phyloP scores from a whole-genome alignment of 108 stramenopile genomes.

The Seminavis robusta region DNA sequence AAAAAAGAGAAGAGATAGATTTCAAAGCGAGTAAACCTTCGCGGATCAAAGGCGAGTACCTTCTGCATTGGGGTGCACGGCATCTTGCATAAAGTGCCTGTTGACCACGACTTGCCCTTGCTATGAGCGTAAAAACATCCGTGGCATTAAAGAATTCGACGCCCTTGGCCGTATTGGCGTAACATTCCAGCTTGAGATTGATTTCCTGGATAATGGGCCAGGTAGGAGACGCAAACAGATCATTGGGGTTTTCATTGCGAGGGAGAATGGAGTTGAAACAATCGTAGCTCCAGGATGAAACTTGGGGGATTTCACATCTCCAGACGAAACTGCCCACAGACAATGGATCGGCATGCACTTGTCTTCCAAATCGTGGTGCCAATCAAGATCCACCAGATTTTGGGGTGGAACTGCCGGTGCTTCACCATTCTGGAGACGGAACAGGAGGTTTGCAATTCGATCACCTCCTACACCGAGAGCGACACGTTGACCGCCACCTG shows the following conservation, averaged over 20 bases:
- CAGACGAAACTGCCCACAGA: slow-evolving; percentile 48
- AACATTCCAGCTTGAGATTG: slow-evolving; percentile 31
- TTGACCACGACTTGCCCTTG: neutral
- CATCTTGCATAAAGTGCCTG: neutral
- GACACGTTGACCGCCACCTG: too few relatives aligned
- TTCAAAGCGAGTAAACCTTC: too few relatives aligned
- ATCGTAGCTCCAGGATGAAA: slow-evolving; percentile 29
- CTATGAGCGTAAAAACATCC: slow-evolving; percentile 10
- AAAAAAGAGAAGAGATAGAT: too few relatives aligned
- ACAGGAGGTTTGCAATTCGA: slow-evolving; percentile 47
- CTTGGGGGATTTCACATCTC: slow-evolving; percentile 38
- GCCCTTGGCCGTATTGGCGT: neutral
- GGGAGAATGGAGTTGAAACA: slow-evolving; percentile 63
- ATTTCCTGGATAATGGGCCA: too few relatives aligned
- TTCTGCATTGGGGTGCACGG: slow-evolving; percentile 9
- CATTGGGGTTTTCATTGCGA: neutral
- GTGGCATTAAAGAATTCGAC: slow-evolving; percentile 38
- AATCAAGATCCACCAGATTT: slow-evolving; percentile 70
- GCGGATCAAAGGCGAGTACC: slow-evolving; percentile 8
- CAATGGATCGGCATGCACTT: slow-evolving; percentile 43
- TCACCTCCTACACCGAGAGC: too few relatives aligned
- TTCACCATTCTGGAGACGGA: slow-evolving; percentile 54
- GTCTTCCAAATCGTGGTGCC: slow-evolving; percentile 49
- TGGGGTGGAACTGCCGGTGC: slow-evolving; percentile 46
- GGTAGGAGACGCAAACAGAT: neutral